Evolutionary conservation across 2,329 filamentous ascomycete genomes (phyloP), one percentile per base, ranked within the genome.

Genomic region (Xylaria sp.): DNA sequence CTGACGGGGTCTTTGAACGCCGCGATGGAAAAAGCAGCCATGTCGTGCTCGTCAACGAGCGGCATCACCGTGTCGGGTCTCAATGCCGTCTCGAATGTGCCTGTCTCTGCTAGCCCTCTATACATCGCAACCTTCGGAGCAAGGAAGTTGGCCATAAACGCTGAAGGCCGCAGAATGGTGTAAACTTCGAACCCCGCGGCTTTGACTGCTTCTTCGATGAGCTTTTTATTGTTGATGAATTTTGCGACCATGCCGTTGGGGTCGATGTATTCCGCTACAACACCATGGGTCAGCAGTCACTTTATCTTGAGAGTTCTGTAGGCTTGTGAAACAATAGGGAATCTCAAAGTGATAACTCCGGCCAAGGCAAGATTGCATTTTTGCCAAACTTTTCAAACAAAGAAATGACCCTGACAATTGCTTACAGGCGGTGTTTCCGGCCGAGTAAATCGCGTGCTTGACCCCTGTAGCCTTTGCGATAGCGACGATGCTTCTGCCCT

Each of bases 1-100:
- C 76, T 77, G 10, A 48, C 69, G 0, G 83, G 81, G 2, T 85
- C 76, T 0, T 81, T 66, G 50, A 74, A 71, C 5, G 69, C 72
- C 0, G 69, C 72, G 16, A 68, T 61, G n/a, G 66, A 62, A 50
- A 74, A 68, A 5, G 60, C 65, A 0, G 69, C 73, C 16, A 75
- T 62, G 16, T 76, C 72, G 10, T 65, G 54, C 29, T 72, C 69
- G 53, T 75, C 74, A 23, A 73, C 42, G 2, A 62, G n/a, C 0
- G 63, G 48, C 4, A 75, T 27, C 18, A 50, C 25, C 1, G 69
- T 62, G 8, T 74, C 70, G 10, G 72, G 35, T 13, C 42, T 61
- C 21, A 72, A 42, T 2, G 63, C 63, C 1, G 71, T 73, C 0
- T 60, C 61, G 69, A 74, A 74, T 1, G 25, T 65, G 12, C 68